phyloP scores from a whole-genome alignment of 352 stramenopile species.

The Phytophthora citricola region DNA sequence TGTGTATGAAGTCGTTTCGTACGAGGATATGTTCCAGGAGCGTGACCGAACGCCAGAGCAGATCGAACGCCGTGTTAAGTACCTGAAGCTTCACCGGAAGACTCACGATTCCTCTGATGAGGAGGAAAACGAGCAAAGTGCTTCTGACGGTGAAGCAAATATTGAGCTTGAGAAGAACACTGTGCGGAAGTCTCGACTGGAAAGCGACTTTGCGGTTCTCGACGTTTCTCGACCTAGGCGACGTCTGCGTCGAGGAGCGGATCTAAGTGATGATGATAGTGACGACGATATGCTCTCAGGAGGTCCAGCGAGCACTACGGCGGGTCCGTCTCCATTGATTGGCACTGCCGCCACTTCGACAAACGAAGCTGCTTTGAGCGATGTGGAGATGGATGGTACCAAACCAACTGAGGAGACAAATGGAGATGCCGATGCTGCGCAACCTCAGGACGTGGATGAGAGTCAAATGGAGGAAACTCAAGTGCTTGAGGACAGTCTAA shows the following conservation, averaged over 20 bases:
- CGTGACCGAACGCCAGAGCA: conserved; percentile 83
- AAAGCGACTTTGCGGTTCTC: conserved; percentile 28
- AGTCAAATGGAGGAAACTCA: conserved; percentile 32
- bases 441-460: conserved; percentile 23
- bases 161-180: conserved; percentile 23
- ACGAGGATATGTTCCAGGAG: conserved; percentile 92
- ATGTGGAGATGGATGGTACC: conserved; percentile 14
- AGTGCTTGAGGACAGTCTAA: conserved; percentile 29
- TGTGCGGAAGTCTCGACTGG: conserved; percentile 25
- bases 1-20: conserved; percentile 89
- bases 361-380: conserved; percentile 4
- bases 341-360: conserved; percentile 1
- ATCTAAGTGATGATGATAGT: conserved; percentile 52
- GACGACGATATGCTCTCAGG: conserved; percentile 53
- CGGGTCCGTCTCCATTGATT: conserved; percentile 10
- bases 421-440: conserved; percentile 1
- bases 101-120: conserved; percentile 78
- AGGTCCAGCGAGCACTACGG: not conserved
- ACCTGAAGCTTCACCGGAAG: conserved; percentile 78
- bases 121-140: conserved; percentile 48
- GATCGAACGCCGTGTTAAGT: conserved; percentile 86
- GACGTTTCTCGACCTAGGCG: conserved; percentile 47
- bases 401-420: conserved; percentile 7
- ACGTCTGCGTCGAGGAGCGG: conserved; percentile 53
- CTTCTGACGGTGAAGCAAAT: conserved; percentile 32